phyloP scores from a whole-genome alignment of 768 basidiomycete genomes.

The Leccinum uliginosum region DNA sequence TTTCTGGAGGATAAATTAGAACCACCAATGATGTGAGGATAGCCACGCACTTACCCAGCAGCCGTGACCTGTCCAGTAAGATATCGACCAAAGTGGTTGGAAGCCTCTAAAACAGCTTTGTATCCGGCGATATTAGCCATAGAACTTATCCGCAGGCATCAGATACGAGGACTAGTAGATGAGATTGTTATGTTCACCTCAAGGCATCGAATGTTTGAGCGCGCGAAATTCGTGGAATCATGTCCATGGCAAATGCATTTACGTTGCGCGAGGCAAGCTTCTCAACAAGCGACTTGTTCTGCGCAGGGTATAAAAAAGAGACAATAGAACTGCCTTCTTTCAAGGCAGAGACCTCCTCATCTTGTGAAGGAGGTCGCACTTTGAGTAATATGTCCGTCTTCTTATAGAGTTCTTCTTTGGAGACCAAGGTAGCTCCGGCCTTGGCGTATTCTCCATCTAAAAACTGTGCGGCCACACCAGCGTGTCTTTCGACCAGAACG shows the following conservation, averaged over 20 bases:
- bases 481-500: constrained; percentile 69
- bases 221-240: constrained; percentile 87
- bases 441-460: constrained; percentile 73
- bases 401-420: constrained; percentile 63
- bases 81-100: constrained; percentile 85
- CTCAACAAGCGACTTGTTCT: constrained; percentile 74
- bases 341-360: constrained; percentile 56
- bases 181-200: constrained; percentile 43
- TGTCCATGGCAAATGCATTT: constrained; percentile 85
- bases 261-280: constrained; percentile 59
- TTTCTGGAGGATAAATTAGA: constrained; percentile 32
- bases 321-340: constrained; percentile 77
- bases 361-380: constrained; percentile 70
- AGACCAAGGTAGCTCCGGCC: constrained; percentile 77
- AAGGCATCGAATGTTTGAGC: constrained; percentile 89
- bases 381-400: constrained; percentile 78
- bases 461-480: constrained; percentile 73
- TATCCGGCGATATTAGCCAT: constrained; percentile 97
- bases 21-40: constrained; percentile 1
- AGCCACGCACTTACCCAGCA: constrained; percentile 60
- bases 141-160: constrained; percentile 44
- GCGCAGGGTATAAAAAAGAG: constrained; percentile 79
- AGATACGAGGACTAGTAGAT: background rate
- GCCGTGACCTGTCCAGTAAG: constrained; percentile 90
- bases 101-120: constrained; percentile 87